A percentile compares a stretch with the other conserved stretches of the same genome.
Evolutionary conservation across 2,329 filamentous ascomycete genomes (phyloP).

Genomic region (Penicillium hesseltinei): DNA sequence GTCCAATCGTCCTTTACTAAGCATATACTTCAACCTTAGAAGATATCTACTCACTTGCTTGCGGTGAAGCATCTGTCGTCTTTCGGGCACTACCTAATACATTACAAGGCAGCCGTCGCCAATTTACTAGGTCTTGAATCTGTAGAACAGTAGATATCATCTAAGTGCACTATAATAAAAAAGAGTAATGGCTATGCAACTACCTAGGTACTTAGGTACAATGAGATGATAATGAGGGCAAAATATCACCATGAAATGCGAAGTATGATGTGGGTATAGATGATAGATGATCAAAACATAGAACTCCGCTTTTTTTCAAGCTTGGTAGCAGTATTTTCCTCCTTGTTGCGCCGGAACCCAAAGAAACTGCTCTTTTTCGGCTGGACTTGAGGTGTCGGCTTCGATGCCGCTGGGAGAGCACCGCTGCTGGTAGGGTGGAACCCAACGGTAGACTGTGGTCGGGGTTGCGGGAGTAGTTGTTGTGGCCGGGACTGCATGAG

Average conservation of each 20-base stretch:
- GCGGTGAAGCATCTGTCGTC: too few species aligned
- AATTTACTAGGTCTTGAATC: not conserved
- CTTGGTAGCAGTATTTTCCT: constrained; percentile 34
- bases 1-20: too few species aligned
- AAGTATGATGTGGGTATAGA: not conserved
- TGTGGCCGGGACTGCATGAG: constrained; percentile 19
- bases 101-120: too few species aligned
- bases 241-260: not conserved
- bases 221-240: not conserved
- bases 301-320: constrained; percentile 48
- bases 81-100: too few species aligned
- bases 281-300: constrained; percentile 39
- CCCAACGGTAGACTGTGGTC: constrained; percentile 20
- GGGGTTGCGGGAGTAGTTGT: constrained; percentile 4
- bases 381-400: constrained; percentile 26
- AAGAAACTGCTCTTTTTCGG: constrained; percentile 49
- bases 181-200: not conserved
- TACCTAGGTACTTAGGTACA: not conserved
- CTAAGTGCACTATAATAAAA: not conserved
- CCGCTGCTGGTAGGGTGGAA: constrained; percentile 19
- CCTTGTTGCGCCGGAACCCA: constrained; percentile 39
- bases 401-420: constrained; percentile 6
- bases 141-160: not conserved
- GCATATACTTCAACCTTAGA: too few species aligned
- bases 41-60: too few species aligned